Base-by-base conservation (phyloP, 495 filamentous ascomycete species). In the Penicillium crystallinum region DNA sequence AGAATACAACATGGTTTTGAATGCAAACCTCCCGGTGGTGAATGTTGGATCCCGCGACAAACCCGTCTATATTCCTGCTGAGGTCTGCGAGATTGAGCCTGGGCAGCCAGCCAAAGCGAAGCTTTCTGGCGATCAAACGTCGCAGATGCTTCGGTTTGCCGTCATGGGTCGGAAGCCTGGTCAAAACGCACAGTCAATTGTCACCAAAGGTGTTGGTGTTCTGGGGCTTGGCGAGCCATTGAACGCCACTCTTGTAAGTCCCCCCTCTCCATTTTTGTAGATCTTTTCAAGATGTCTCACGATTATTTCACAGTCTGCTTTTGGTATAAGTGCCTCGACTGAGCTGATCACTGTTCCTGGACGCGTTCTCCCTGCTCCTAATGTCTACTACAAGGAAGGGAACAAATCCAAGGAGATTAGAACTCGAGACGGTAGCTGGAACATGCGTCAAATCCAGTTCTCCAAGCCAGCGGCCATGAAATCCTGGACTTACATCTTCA, bases 111-210 rank as follows among this genome's bases (percentile, higher is more conserved):
- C 83, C 12, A 72, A 74, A 50, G 59, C 70, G 1, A 82, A 83
- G 63, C 73, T 90, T 19, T 64, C 58, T 12, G 65, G 73, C 0
- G 62, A 69, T 2, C 87, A 90, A 57, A 86, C 83, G 0, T 64
- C 73, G 0, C 44, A 64, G 0, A 92, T 92, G 86, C 77, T 89
- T 18, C 61, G 58, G 2, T 88, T 91, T 62, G 84, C 90, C 1
- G 86, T 84, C 30, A 58, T 38, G 33, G 57, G 54, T 9, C 78
- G 87, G 11, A 66, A 67, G 9, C 87, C 89, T 0, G 73, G 67
- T 0, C 68, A 75, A 31, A 95, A 95, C 57, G 87, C 85, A 0
- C 49, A 69, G 15, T 86, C 83, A 0, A 86, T 96, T 58, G 70
- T 79, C 2, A 74, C 60, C 1, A 68, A 76, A 8, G 88, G 83